Base-by-base conservation (phyloP, 106 monocot species). In the Platanthera zijinensis region DNA sequence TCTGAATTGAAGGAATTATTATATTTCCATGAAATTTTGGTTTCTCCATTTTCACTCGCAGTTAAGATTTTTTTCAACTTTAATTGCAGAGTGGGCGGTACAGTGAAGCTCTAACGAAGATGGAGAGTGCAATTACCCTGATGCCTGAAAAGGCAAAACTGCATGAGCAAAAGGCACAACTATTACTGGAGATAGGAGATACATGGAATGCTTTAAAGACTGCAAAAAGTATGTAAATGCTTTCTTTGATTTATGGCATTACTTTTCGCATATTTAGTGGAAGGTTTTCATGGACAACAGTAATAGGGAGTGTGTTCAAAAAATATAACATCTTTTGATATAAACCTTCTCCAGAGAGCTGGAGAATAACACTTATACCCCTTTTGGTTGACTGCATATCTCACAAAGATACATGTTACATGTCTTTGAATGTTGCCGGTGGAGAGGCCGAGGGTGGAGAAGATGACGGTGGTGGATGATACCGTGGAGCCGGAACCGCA, bases 121-220 rank as follows among this genome's bases (percentile, higher is more conserved):
- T 83, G 90, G 90, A 87, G 83, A 80, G 79, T 4, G 88, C 88
- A 51, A 81, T 87, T 46, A 69, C 39, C 47, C 62, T 87, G 69
- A 71, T 59, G 75, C 90, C 87, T 5, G 84, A 77, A 4, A 85
- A 82, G 73, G 90, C 90, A 12, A 79, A 77, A 17, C 53, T 90
- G 51, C 87, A 90, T 79, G 90, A 90, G 71, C 90, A 90, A 72
- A 87, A 84, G 80, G 90, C 90, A 25, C 90, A 90, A 76, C 78
- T 87, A 49, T 66, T 90, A 74, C 84, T 90, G 8, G 86, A 90
- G 83, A 62, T 87, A 13, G 86, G 90, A 49, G 90, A 90, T 69
- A 71, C 83, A 53, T 90, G 87, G 90, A 74, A 71, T 66, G 82
- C 90, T 63, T 39, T 90, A 39, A 87, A 83, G 77, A 82, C 86